Percentiles rank a stretch among this genome's conserved stretches.
These are phyloP conservation scores for Neonectria sp. DNA, from an alignment of 2,329 filamentous ascomycete species.

Conservation along the genomic window DNA sequence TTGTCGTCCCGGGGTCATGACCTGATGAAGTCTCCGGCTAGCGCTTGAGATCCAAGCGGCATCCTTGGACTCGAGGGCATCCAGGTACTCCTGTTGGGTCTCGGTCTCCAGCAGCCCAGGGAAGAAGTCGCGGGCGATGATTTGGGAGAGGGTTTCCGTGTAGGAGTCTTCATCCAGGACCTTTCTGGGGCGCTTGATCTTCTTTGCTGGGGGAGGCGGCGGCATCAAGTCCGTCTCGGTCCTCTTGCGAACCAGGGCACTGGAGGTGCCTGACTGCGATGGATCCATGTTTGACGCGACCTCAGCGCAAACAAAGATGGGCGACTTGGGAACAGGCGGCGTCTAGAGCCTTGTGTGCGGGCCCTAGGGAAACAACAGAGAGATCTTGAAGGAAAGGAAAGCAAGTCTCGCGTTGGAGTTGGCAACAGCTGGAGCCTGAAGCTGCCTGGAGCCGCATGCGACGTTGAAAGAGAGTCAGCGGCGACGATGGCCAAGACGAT, in stretches of 20 bases:
- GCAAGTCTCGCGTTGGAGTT: not conserved
- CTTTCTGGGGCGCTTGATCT: slow-evolving; percentile 90
- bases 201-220: slow-evolving; percentile 86
- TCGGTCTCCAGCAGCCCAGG: slow-evolving; percentile 90
- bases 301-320: not conserved
- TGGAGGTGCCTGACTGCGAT: slow-evolving; percentile 56
- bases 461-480: slow-evolving; percentile 26
- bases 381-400: not conserved
- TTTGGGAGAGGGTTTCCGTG: slow-evolving; percentile 89
- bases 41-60: slow-evolving; percentile 89
- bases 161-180: slow-evolving; percentile 96
- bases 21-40: slow-evolving; percentile 77
- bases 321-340: not conserved
- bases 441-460: slow-evolving; percentile 11
- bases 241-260: slow-evolving; percentile 77
- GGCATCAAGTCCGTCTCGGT: slow-evolving; percentile 84
- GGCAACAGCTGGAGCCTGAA: slow-evolving; percentile 2
- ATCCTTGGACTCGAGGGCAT: slow-evolving; percentile 90
- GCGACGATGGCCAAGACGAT: slow-evolving; percentile 15
- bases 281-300: slow-evolving; percentile 55
- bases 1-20: slow-evolving; percentile 83
- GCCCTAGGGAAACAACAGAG: not conserved
- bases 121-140: slow-evolving; percentile 97
- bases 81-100: slow-evolving; percentile 91
- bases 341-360: not conserved